Evolutionary conservation across 306 rosid species (phyloP).

Genomic region (Aeschynomene evenia): DNA sequence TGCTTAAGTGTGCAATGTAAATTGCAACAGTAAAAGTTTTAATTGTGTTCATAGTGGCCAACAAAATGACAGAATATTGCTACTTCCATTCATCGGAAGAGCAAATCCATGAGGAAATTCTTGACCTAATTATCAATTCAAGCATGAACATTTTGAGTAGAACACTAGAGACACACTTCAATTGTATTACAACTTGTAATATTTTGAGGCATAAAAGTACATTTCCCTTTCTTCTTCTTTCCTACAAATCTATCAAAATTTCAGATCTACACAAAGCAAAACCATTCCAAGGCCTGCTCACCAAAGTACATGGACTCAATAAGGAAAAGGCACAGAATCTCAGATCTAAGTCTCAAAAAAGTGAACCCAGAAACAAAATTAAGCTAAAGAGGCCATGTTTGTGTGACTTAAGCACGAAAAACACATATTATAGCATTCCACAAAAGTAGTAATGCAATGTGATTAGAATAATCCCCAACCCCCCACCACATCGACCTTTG

Average conservation of each 20-base stretch:
- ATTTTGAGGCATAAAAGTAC: background rate
- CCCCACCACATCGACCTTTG: background rate
- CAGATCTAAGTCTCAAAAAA: constrained; percentile 17
- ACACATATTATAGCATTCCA: background rate
- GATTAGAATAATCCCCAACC: background rate
- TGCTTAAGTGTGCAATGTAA: background rate
- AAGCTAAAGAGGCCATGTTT: constrained; percentile 12
- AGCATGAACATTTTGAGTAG: background rate
- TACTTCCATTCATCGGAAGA: background rate
- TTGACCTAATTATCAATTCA: background rate
- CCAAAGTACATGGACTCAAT: background rate
- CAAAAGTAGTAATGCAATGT: background rate
- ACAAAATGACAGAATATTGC: background rate
- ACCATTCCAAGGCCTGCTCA: background rate
- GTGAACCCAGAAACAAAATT: constrained; percentile 15
- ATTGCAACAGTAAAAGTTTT: background rate
- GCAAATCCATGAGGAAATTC: background rate
- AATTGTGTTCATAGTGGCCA: background rate
- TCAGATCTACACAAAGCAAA: constrained; percentile 6
- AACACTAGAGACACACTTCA: background rate
- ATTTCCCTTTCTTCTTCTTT: background rate
- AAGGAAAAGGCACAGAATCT: background rate
- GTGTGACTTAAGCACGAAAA: background rate
- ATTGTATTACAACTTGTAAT: background rate
- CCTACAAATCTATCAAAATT: background rate